A percentile compares a stretch with the other conserved stretches of the same genome.
Evolutionary conservation across 225 moss, liverwort and hornwort species (phyloP).

Genomic region (Ulota crispa): DNA sequence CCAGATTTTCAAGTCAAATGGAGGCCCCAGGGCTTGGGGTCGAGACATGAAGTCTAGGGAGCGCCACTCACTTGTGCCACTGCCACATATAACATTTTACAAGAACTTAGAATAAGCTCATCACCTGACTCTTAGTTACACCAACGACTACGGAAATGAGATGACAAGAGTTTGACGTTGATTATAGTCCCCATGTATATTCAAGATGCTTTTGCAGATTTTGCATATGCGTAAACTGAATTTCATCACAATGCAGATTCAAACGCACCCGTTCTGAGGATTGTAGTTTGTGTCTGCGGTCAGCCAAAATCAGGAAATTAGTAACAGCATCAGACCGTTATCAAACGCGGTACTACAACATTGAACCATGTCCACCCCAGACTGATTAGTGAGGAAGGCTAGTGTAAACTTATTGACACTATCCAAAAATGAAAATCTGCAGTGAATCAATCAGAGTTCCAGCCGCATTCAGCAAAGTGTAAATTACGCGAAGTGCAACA

Average conservation of each 20-base stretch:
- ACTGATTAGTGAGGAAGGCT: neutral
- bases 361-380: neutral
- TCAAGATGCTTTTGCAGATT: neutral
- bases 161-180: neutral
- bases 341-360: neutral
- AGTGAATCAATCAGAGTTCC: neutral
- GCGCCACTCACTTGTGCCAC: slow-evolving; percentile 33
- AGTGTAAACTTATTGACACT: neutral
- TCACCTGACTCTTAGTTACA: neutral
- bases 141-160: neutral
- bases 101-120: slow-evolving; percentile 2
- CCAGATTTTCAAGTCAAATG: neutral
- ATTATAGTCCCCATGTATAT: neutral
- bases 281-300: slow-evolving; percentile 28
- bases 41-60: slow-evolving; percentile 14
- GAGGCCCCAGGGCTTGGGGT: neutral
- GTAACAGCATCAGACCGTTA: neutral
- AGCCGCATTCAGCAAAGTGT: neutral
- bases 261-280: slow-evolving; percentile 33
- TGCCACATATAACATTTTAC: slow-evolving; percentile 26
- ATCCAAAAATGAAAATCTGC: neutral
- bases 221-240: neutral
- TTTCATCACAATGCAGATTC: neutral
- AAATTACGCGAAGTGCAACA: neutral
- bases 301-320: slow-evolving; percentile 17